A percentile compares a stretch with the other conserved stretches of the same genome.
These are phyloP conservation scores for Rhodotorula sp. DNA, from an alignment of 1,284 basidiomycete genomes.

Conservation along the genomic window DNA sequence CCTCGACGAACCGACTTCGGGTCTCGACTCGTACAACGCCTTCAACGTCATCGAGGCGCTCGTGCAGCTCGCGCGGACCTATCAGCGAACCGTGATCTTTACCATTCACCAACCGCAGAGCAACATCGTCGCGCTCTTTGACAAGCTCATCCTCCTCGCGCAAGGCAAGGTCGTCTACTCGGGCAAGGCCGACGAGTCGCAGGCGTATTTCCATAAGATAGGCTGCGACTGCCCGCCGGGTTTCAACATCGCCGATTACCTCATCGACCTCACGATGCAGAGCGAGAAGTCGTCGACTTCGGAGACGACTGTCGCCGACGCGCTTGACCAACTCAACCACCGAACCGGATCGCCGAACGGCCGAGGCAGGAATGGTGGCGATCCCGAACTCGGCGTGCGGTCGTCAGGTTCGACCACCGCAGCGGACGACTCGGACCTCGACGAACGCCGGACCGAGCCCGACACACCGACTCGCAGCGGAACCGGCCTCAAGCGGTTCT, in stretches of 20 bases:
- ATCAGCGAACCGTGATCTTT: conserved; percentile 93
- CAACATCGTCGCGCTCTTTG: conserved; percentile 93
- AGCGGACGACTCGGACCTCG: conserved; percentile 46
- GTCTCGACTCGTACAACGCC: conserved; percentile 93
- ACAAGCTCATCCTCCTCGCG: conserved; percentile 82
- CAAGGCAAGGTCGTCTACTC: conserved; percentile 80
- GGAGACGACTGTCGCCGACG: conserved; percentile 9
- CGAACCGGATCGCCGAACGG: conserved; percentile 2
- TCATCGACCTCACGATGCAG: conserved; percentile 87
- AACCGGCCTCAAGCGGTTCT: conserved; percentile 53
- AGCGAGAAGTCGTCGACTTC: conserved; percentile 52
- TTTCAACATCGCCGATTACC: conserved; percentile 93
- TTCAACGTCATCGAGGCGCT: conserved; percentile 89
- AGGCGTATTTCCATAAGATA: conserved; percentile 73
- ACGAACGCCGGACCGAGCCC: conserved; percentile 57
- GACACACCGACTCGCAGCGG: conserved; percentile 48
- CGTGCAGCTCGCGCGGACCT: conserved; percentile 77
- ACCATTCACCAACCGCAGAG: conserved; percentile 98
- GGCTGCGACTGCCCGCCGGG: conserved; percentile 86
- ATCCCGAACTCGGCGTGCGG: conserved; percentile 30
- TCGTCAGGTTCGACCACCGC: not conserved
- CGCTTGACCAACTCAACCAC: conserved; percentile 29
- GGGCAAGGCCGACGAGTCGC: conserved; percentile 69
- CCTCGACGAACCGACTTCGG: conserved; percentile 93
- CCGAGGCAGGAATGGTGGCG: conserved; percentile 4